Evolutionary conservation across 83 land plant genomes (phyloP), one percentile per base, ranked within the genome.

Genomic region (Picea abies): DNA sequence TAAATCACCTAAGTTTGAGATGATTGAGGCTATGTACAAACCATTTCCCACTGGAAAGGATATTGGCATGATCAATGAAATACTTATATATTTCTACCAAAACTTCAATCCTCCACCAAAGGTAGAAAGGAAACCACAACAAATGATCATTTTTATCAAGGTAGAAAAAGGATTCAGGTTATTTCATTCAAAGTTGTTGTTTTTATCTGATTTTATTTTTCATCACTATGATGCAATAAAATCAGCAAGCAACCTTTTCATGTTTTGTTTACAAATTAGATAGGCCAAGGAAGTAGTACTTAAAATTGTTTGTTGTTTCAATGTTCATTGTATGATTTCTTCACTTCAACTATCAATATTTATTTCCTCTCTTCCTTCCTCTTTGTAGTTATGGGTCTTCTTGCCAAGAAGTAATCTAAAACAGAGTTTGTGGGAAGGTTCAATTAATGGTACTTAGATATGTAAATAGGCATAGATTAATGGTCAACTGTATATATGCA

Each of bases 141-240:
- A 95, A 52, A 92, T 97, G 0, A 89, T 97, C 68, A 89, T 97
- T 52, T 95, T 93, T 85, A 89, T 98, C 98, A 92, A 78, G 19
- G 23, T 32, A 41, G 23, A 41, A 41, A 41, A 41, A 6, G 6
- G 47, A 6, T 41, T 41, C 47, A 4, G 47, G 47, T 41, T 41
- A 41, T 41, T 41, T 41, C 47, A 6, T 41, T 41, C 6, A 41
- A 6, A 5, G 47, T 6, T 70, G n/a, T 15, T 35, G 62, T 14
- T 41, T 14, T 29, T 49, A 29, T 20, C 25, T 10, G 10, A 47
- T 9, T 29, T 29, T 73, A 29, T 17, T 56, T 23, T 32, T 25
- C 12, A 4, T 47, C 68, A 37, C 25, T 15, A 12, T 71, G 71
- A 47, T 75, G 35, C 23, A 4, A 17, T 22, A 47, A 81, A 19